Conservation (phyloP, 768 basidiomycete genomes). For the Gymnopilus dilepis region DNA sequence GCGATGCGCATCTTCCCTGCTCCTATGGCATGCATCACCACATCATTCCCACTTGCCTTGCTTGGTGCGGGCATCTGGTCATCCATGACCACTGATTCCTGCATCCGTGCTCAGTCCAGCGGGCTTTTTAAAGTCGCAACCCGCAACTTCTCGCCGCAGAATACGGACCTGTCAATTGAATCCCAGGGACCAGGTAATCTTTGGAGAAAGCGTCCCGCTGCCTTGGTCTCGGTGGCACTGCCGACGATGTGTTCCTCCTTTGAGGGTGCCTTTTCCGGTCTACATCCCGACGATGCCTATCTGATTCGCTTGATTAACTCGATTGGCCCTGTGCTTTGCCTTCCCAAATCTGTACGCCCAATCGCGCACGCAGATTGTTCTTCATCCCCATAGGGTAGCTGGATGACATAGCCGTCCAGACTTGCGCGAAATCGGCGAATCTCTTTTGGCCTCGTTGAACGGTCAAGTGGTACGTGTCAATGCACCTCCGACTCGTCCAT, state of each 20-base stretch:
- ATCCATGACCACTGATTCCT: background rate
- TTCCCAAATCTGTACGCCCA: constrained; percentile 5
- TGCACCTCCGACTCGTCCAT: no score
- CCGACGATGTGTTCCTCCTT: constrained; percentile 4
- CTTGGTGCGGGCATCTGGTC: background rate
- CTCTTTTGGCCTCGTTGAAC: background rate
- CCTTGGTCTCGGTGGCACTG: constrained; percentile 5
- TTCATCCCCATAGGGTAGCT: constrained; percentile 1
- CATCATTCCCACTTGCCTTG: background rate
- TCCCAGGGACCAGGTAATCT: constrained; percentile 3
- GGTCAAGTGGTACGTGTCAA: no score
- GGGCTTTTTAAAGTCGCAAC: background rate
- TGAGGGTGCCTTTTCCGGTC: constrained; percentile 21
- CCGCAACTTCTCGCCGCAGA: constrained; percentile 15
- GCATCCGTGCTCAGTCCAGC: background rate
- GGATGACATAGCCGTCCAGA: background rate
- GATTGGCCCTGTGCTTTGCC: background rate
- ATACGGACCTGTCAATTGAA: constrained; percentile 11
- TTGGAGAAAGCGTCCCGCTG: constrained; percentile 12
- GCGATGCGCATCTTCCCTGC: background rate
- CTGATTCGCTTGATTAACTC: constrained; percentile 8
- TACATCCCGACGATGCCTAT: constrained; percentile 17
- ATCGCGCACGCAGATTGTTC: constrained; percentile 9
- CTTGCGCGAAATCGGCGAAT: background rate
- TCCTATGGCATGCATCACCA: background rate